phyloP scores from a whole-genome alignment of 139 green algal species.

The Ulvella scutata region DNA sequence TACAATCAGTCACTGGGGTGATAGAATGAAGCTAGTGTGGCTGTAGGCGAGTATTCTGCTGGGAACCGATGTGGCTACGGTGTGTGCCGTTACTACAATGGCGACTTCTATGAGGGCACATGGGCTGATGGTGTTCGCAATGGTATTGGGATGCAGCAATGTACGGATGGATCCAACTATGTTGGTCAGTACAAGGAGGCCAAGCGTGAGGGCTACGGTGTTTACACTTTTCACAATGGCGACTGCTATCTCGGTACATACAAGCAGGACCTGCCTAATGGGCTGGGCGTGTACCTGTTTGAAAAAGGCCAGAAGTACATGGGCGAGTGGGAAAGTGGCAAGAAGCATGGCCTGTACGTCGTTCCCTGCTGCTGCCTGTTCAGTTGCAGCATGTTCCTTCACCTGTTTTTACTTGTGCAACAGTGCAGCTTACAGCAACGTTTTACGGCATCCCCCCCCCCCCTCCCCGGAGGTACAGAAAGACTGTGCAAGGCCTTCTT shows the following conservation, averaged over 20 bases:
- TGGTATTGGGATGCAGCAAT: conserved; percentile 51
- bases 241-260: conserved; percentile 27
- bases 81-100: conserved; percentile 47
- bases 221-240: conserved; percentile 52
- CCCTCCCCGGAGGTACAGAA: too few species aligned
- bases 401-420: too few species aligned
- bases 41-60: background rate
- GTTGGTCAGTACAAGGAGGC: conserved; percentile 39
- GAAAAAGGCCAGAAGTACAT: conserved; percentile 43
- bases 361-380: conserved; percentile 9
- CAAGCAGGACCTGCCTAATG: conserved; percentile 13
- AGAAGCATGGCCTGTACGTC: conserved; percentile 41
- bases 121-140: conserved; percentile 38
- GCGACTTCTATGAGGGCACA: conserved; percentile 48
- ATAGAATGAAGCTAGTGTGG: conserved; percentile 31
- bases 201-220: conserved; percentile 46
- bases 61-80: conserved; percentile 23
- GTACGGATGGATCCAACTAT: conserved; percentile 51
- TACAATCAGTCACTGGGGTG: conserved; percentile 25
- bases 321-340: conserved; percentile 40
- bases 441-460: too few species aligned
- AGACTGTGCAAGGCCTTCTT: too few species aligned
- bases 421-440: too few species aligned
- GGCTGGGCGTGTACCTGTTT: conserved; percentile 34
- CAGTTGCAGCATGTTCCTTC: too few species aligned